Evolutionary conservation across 164 flowering plant genomes (phyloP), one percentile per base, ranked within the genome.

Genomic region (Amborella trichopoda): DNA sequence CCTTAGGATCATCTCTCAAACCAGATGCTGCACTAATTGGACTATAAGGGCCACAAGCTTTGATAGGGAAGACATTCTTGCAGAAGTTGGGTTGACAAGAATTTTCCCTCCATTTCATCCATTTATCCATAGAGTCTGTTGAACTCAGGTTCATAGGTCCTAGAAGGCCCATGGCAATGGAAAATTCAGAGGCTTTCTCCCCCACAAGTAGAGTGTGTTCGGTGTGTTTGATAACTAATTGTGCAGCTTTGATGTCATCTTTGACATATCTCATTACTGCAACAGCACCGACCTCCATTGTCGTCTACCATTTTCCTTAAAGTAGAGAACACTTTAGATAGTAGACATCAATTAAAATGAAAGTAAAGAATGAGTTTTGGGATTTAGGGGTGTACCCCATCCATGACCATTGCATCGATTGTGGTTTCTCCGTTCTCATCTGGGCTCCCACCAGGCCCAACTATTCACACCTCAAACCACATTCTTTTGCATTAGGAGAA

Each of bases 371-470:
- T n/a, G n/a, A n/a, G n/a, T n/a, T n/a, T n/a, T n/a, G n/a, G n/a
- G n/a, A n/a, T n/a, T n/a, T n/a, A n/a, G n/a, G n/a, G n/a, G n/a
- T n/a, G 60, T 76, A 91, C 98, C 89, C 93, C 98, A 58, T 91
- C 67, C 98, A 91, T 91, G 72, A 91, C 63, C 61, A 91, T 38
- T 24, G 98, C 98, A 70, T 91, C 98, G 28, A 86, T 67, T 48
- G 95, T 91, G 32, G 94, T 83, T 64, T 91, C 98, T 40, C 95
- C 98, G 61, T 86, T 80, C 70, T 91, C 96, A 72, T 91, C 94
- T 26, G 98, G 98, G 70, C 95, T 91, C 55, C 98, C 98, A 63
- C 98, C 98, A 26, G 98, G 98, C 28, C 98, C 98, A 68, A 91
- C 98, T 91, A 70, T n/a, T n/a, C n/a, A n/a, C n/a, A n/a, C n/a